Base-by-base conservation (phyloP, 1,284 basidiomycete genomes). In the Rhodotorula sp. region DNA sequence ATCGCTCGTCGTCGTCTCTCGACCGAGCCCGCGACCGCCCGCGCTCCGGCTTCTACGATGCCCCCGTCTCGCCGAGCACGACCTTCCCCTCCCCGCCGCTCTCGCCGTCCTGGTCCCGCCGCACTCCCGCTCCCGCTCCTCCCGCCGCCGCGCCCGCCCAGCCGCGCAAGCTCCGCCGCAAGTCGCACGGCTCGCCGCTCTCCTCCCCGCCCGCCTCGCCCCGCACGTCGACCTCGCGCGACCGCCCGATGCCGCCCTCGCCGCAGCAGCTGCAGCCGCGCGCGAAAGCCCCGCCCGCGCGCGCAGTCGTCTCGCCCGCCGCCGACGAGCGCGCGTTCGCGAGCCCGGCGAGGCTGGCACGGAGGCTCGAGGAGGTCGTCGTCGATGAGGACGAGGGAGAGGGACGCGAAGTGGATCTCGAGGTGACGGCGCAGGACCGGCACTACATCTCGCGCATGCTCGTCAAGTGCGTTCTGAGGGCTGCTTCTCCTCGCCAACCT, bases 361-460 rank as follows among this genome's bases (percentile, higher is more conserved):
- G 34, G 34, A 34, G 34, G 34, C 34, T 34, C 34, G 34, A 34
- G 34, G 34, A 34, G 34, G 34, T 21, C 8, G 23, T 19, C 7
- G 48, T 7, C 1, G 48, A 19, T 7, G 48, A 48, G 17, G 14
- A 9, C 48, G 48, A 19, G 48, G 48, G 19, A 3, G 48, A 21
- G 19, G 48, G 19, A 49, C 7, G 16, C 48, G 48, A 41, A 21
- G 63, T 4, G 16, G 44, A 58, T 1, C 23, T 44, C 25, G 61
- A 73, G 41, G 23, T 75, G 17, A 68, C 69, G 3, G 49, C 67
- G n/a, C 52, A 67, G 23, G 74, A 75, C 27, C 59, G 72, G 25
- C 74, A 76, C 52, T 74, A 76, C 65, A 58, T 76, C n/a, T 66
- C 67, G 45, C 73, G 72, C 2, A 68, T 70, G 34, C 60, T 74